Base-by-base conservation (phyloP, 2,329 filamentous ascomycete genomes). In the Hypocrella siamensis region DNA sequence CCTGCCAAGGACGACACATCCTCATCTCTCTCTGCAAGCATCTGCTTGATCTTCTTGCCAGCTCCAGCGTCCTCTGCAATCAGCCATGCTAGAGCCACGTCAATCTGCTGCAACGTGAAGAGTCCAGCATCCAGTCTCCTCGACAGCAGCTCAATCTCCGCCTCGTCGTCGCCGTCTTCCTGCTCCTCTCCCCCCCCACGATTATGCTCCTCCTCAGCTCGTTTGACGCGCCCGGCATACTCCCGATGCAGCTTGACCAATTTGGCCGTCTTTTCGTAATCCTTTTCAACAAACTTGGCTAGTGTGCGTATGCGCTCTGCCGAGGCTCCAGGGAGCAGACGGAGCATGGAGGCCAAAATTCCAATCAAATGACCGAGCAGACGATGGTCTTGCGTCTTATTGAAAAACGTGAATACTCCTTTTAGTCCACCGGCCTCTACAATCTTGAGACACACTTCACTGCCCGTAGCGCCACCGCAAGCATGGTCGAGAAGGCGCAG, bases 211-310 rank as follows among this genome's bases (percentile, higher is more conserved):
- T 81, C 71, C 38, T 57, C 52, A 14, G 49, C 52, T 14, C 40
- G 43, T 31, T 86, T 79, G 1, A 82, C 74, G 0, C 64, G 58
- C 1, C 56, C 59, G 0, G 69, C 67, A 48, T 85, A 93, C 10
- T 81, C 78, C 30, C 71, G 60, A 26, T 86, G 70, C 30, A 94
- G 53, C 37, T 67, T 63, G 22, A 93, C 52, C 4, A 96, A 61
- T 48, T 76, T 82, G 5, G 50, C 58, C 24, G 84, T 72, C 61
- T 96, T 96, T 42, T 78, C 83, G 50, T 92, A 93, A 41, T 93
- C 76, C 49, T 84, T 93, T 53, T 98, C 90, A 14, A 93, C 79
- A 46, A 96, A 96, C 48, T 98, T 98, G 30, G 86, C 88, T 4
- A 96, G 66, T 1, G 79, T 70, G 4, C 90, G 73, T 43, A 96